Conservation (phyloP, 768 basidiomycete genomes). For the Suillus brevipes region DNA sequence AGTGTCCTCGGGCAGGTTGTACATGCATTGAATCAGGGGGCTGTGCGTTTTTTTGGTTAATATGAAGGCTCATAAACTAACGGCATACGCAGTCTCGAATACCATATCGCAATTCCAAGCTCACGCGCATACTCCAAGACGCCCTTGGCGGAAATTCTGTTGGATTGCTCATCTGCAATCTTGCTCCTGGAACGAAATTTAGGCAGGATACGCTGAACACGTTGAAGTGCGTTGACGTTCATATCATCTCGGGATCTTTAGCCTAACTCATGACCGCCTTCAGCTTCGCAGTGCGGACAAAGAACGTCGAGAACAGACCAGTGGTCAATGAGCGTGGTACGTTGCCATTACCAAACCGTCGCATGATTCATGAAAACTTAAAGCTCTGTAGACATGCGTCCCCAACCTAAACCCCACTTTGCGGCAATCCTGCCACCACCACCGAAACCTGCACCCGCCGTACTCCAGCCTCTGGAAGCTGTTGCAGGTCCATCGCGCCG, state of each 20-base stretch:
- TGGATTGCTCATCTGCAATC: slow-evolving; percentile 81
- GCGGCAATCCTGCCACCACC: slow-evolving; percentile 56
- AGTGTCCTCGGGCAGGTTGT: slow-evolving; percentile 88
- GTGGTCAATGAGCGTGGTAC: slow-evolving; percentile 75
- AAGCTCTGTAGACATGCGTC: slow-evolving; percentile 50
- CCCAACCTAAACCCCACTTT: slow-evolving; percentile 60
- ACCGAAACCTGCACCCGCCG: slow-evolving; percentile 45
- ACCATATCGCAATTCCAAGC: slow-evolving; percentile 87
- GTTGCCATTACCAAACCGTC: slow-evolving; percentile 16
- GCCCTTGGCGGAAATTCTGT: slow-evolving; percentile 82
- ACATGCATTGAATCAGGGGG: slow-evolving; percentile 75
- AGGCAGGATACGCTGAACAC: slow-evolving; percentile 89
- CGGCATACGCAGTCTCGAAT: slow-evolving; percentile 57
- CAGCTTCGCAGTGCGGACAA: slow-evolving; percentile 81
- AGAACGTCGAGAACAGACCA: slow-evolving; percentile 83
- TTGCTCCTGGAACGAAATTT: slow-evolving; percentile 81
- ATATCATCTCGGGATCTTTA: slow-evolving; percentile 18
- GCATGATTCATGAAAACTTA: background rate
- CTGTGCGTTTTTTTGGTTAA: slow-evolving; percentile 38
- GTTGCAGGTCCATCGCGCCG: slow-evolving; percentile 23
- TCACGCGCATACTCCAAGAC: slow-evolving; percentile 88
- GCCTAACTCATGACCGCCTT: slow-evolving; percentile 13
- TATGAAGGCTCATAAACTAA: slow-evolving; percentile 5
- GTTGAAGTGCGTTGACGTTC: slow-evolving; percentile 56
- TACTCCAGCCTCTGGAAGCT: slow-evolving; percentile 40